These are phyloP conservation scores for Triticum urartu DNA, from an alignment of 176 grass and related monocot genomes.

Conservation along the genomic window DNA sequence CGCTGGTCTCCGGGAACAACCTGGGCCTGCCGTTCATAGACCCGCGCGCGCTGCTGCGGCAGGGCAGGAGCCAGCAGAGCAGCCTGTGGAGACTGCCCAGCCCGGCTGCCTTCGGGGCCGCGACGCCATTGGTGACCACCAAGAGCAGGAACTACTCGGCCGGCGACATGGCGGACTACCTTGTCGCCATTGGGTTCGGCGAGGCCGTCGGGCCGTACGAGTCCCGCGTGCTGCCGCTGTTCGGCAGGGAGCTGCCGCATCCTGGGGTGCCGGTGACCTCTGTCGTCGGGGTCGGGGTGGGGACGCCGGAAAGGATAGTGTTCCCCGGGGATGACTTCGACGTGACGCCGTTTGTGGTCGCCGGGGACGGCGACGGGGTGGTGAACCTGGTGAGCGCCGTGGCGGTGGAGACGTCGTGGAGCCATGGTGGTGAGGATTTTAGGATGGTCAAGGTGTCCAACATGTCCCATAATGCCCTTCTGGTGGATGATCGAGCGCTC, in stretches of 20 bases:
- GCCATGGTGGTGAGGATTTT: background rate
- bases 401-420: slow-evolving; percentile 32
- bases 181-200: slow-evolving; percentile 33
- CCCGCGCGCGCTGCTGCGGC: slow-evolving; percentile 11
- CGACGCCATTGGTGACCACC: slow-evolving; percentile 14
- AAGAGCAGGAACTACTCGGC: slow-evolving; percentile 36
- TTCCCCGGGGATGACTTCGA: slow-evolving; percentile 34
- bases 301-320: slow-evolving; percentile 33
- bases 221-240: slow-evolving; percentile 41
- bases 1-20: slow-evolving; percentile 30
- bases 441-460: slow-evolving; percentile 38
- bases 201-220: slow-evolving; percentile 33
- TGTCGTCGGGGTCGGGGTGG: slow-evolving; percentile 39
- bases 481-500: slow-evolving; percentile 10
- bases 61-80: slow-evolving; percentile 30
- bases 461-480: slow-evolving; percentile 33
- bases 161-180: slow-evolving; percentile 22
- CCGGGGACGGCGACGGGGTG: slow-evolving; percentile 51
- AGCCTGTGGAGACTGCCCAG: slow-evolving; percentile 46
- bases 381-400: slow-evolving; percentile 49
- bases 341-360: slow-evolving; percentile 17
- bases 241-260: background rate
- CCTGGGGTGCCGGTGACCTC: slow-evolving; percentile 44
- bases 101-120: background rate
- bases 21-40: slow-evolving; percentile 46